Percentiles rank a stretch among this genome's conserved stretches.
phyloP scores from a whole-genome alignment of 306 rosid species.

The Myrica gale region DNA sequence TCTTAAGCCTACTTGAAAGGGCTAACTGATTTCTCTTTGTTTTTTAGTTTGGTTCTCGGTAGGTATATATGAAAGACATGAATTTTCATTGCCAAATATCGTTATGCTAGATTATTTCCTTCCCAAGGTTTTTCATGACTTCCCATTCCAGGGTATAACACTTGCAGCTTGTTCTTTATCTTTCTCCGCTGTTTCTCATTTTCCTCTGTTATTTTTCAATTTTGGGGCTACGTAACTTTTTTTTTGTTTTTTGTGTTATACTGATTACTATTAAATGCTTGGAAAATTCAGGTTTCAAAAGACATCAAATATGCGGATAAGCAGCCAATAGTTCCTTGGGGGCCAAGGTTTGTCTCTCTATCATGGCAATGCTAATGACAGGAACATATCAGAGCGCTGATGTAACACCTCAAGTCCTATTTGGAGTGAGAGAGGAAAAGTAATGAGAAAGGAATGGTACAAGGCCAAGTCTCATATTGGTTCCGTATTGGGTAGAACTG shows the following conservation, averaged over 20 bases:
- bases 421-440: no score
- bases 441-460: no score
- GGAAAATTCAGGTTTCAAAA: conserved; percentile 75
- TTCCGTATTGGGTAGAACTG: no score
- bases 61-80: background rate
- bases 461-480: no score
- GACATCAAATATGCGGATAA: conserved; percentile 96
- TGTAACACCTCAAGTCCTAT: no score
- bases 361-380: conserved; percentile 21
- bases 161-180: background rate
- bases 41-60: background rate
- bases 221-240: conserved; percentile 1
- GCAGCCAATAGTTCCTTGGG: conserved; percentile 97
- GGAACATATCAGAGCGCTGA: background rate
- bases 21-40: background rate
- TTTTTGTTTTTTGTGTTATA: conserved; percentile 12
- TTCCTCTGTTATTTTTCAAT: background rate
- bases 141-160: background rate
- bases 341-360: conserved; percentile 73
- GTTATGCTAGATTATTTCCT: background rate
- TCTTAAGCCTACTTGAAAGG: background rate
- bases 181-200: background rate
- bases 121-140: background rate
- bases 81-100: background rate
- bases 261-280: conserved; percentile 17